Base-by-base conservation (phyloP, 352 stramenopile genomes). In the Globisporangium cystogenes region DNA sequence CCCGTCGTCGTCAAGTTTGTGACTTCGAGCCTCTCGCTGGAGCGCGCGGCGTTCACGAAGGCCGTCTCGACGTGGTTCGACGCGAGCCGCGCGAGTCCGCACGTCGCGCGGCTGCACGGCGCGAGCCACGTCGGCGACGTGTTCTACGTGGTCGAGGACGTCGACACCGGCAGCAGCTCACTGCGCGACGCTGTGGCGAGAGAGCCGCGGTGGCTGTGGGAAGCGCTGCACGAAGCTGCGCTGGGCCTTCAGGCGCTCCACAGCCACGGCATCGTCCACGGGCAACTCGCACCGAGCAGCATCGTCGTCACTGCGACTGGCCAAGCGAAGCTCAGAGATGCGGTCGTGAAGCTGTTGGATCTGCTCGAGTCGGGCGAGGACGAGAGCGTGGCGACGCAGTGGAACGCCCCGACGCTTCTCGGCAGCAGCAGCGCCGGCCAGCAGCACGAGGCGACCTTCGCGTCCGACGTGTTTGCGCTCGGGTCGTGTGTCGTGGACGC, bases 41-140 rank as follows among this genome's bases (percentile, higher is more conserved):
- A 39, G 20, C 51, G 24, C 20, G 33, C 16, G 15, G 27, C 11
- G 15, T 50, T 57, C 35, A 33, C 24, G 51, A 23, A 43, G 8
- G 21, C 40, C 7, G 43, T 41, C 1, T 29, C 21, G 21, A 21
- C n/a, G 27, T 57, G 51, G 51, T 57, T 43, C 18, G 20, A 21
- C 5, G 12, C 27, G 11, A 29, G 49, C 20, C 20, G 16, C 4
- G 39, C 27, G 40, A 41, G 26, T 18, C 35, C 33, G 15, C 29
- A 57, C 14, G n/a, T 57, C 4, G 46, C 23, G 8, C 41, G 40
- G n/a, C 29, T 57, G 20, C 29, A 44, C 16, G 51, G 51, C 1
- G 51, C 40, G 20, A 57, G 29, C 14, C 51, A 57, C 31, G 41
- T 57, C 26, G 12, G 51, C 11, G 51, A 57, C 7, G 39, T 49